Base-by-base conservation (phyloP, 805 yeast genomes). In the Saccharomycopsis fermentans region DNA sequence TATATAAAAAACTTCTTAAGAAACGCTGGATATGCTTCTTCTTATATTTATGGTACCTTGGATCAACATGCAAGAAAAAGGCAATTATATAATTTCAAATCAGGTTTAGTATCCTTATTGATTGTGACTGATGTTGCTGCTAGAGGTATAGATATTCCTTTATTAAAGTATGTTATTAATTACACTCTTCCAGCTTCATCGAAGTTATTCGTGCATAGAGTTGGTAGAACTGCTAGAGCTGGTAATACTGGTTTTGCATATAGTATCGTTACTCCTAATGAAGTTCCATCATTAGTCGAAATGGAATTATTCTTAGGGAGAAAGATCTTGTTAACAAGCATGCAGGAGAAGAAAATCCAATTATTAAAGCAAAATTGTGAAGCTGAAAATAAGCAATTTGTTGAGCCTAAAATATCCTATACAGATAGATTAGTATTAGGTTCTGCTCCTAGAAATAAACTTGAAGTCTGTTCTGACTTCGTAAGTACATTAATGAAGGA, bases 221-320 rank as follows among this genome's bases (percentile, higher is more conserved):
- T 94, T 53, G 99, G 99, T 71, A 85, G 99, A 79, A 94, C 99
- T 52, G 99, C 99, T 11, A 87, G 99, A 79, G 99, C 99, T 8
- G 99, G 99, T 69, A 86, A 90, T 69, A 83, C 80, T 65, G 99
- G 99, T 68, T 90, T 97, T 96, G 99, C 99, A 0, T 94, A 88
- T 70, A 86, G 97, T 2, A 81, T 94, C 61, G 86, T 91, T 6
- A 78, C 83, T 59, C 96, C 90, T 63, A 77, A 81, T 58, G 99
- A 94, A 69, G 72, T 92, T 59, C 96, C 99, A 11, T 94, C 92
- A 66, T 71, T 94, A 56, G 76, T 92, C 55, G 99, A 94, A 71
- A 76, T 94, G 65, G 98, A 94, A 69, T 70, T 94, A 52, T 92
- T 94, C 67, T 74, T 94, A 65, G 97, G 97, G 6, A 81, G 86